Evolutionary conservation across 345 rosid species (phyloP).

Genomic region (Citrus glauca): DNA sequence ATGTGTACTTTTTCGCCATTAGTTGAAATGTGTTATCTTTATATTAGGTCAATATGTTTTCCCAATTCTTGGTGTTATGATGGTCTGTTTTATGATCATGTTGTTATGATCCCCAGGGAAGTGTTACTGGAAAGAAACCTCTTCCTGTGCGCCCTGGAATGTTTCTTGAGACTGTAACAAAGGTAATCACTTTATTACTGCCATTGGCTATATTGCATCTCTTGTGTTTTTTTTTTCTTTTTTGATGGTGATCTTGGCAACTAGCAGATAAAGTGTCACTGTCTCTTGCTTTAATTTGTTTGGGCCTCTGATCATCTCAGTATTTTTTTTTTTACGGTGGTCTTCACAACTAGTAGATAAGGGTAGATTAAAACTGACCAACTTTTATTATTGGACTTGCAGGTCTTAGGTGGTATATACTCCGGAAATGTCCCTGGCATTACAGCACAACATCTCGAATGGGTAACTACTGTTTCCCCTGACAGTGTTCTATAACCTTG

Average conservation of each 20-base stretch:
- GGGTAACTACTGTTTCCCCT: slow-evolving; percentile 46
- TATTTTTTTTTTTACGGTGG: not conserved
- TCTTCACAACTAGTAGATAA: not conserved
- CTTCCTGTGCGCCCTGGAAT: slow-evolving; percentile 94
- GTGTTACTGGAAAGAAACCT: slow-evolving; percentile 71
- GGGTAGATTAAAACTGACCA: slow-evolving; percentile 15
- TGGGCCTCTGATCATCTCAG: not conserved
- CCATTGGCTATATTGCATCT: not conserved
- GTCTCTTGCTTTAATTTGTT: not conserved
- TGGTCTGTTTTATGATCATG: not conserved
- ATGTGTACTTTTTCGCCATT: not conserved
- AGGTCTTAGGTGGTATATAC: slow-evolving; percentile 92
- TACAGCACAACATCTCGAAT: slow-evolving; percentile 93
- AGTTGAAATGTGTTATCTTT: not conserved
- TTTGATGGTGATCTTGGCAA: no score
- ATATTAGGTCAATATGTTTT: not conserved
- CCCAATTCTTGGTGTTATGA: not conserved
- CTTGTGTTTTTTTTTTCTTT: not conserved
- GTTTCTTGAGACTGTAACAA: slow-evolving; percentile 92
- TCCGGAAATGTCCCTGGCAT: slow-evolving; percentile 75
- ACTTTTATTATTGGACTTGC: slow-evolving; percentile 19
- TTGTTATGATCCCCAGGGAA: slow-evolving; percentile 51
- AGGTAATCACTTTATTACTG: slow-evolving; percentile 40
- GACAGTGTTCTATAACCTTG: not conserved
- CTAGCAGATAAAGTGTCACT: no score